Evolutionary conservation across 2,329 filamentous ascomycete genomes (phyloP).

Genomic region (Fusarium beomiforme): DNA sequence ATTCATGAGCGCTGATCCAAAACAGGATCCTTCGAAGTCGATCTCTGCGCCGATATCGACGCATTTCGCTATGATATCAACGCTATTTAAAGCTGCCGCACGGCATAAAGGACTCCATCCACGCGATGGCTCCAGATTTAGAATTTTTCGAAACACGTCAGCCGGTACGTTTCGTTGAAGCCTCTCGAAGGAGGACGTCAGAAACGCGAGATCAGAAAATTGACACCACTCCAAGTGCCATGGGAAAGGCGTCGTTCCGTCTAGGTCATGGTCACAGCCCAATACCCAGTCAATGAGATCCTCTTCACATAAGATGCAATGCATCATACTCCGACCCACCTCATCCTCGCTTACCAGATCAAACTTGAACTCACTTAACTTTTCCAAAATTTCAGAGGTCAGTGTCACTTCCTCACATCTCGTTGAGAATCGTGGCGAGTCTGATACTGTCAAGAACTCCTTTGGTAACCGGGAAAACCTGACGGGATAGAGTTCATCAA

Average conservation of each 20-base stretch:
- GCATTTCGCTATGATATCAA: slow-evolving; percentile 3
- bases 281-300: not conserved
- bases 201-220: not conserved
- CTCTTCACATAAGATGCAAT: not conserved
- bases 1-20: slow-evolving; percentile 16
- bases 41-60: not conserved
- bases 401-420: accelerated
- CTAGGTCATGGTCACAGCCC: accelerated
- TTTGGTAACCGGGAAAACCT: not conserved
- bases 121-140: slow-evolving; percentile 11
- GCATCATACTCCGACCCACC: slow-evolving; percentile 1
- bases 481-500: not conserved
- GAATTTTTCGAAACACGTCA: not conserved
- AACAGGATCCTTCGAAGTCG: slow-evolving; percentile 6
- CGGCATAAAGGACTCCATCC: slow-evolving; percentile 24
- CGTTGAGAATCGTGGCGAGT: not conserved
- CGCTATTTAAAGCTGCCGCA: not conserved
- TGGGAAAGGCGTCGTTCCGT: not conserved
- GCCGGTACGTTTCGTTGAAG: not conserved
- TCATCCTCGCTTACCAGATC: not conserved
- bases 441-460: not conserved
- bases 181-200: not conserved
- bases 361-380: accelerated
- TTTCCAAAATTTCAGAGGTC: not conserved
- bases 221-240: slow-evolving; percentile 7